phyloP scores from a whole-genome alignment of 306 rosid genomes.

The Psophocarpus tetragonolobus region DNA sequence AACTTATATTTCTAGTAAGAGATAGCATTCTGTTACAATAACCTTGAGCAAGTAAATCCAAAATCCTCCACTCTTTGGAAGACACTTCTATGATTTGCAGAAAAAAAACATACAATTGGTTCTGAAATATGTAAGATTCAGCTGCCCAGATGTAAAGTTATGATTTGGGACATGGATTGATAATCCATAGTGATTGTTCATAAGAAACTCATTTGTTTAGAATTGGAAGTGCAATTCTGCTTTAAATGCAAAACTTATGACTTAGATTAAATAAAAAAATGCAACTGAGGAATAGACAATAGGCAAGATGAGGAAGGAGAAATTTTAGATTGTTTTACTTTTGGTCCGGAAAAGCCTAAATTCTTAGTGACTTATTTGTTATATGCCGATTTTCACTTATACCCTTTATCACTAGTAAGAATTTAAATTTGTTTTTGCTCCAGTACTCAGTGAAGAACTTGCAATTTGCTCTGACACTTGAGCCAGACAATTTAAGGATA shows the following conservation, averaged over 20 bases:
- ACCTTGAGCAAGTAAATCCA: not conserved
- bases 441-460: slow-evolving; percentile 36
- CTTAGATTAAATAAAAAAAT: not conserved
- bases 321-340: not conserved
- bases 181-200: not conserved
- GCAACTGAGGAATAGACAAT: not conserved
- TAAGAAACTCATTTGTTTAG: slow-evolving; percentile 15
- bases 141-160: not conserved
- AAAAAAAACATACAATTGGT: slow-evolving; percentile 2
- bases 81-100: not conserved
- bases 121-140: slow-evolving; percentile 15
- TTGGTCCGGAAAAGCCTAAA: not conserved
- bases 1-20: not conserved
- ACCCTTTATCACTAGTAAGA: not conserved
- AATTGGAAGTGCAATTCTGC: not conserved
- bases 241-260: not conserved
- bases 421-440: slow-evolving; percentile 7
- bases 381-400: not conserved
- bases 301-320: not conserved
- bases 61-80: not conserved
- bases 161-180: slow-evolving; percentile 9
- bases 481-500: slow-evolving; percentile 37
- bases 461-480: slow-evolving; percentile 37
- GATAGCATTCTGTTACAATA: slow-evolving; percentile 5
- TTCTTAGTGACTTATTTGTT: not conserved